Percentiles rank a stretch among this genome's conserved stretches.
Evolutionary conservation across 495 filamentous ascomycete species (phyloP).

Genomic region (Apiosordaria backusii): DNA sequence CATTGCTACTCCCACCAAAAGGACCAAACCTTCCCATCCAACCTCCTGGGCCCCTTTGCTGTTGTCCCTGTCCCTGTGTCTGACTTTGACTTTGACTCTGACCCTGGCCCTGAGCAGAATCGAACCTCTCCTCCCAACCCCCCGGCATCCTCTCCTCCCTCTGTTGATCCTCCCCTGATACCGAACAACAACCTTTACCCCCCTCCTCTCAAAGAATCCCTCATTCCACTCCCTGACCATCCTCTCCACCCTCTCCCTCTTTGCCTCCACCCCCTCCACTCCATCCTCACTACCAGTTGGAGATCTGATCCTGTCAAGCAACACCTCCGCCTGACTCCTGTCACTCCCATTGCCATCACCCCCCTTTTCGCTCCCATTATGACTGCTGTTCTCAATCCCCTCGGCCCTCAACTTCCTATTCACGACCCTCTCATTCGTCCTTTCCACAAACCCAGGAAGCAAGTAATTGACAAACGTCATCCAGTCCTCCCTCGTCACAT

Average conservation of each 20-base stretch:
- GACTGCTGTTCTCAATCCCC: slow-evolving; percentile 6
- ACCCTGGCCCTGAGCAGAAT: neutral
- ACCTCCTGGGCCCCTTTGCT: neutral
- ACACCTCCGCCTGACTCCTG: slow-evolving; percentile 32
- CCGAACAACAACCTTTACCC: slow-evolving; percentile 23
- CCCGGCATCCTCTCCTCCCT: neutral
- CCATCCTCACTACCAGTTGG: neutral
- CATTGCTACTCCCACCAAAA: neutral
- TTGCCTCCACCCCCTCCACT: neutral
- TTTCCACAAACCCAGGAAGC: slow-evolving; percentile 31
- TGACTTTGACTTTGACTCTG: neutral
- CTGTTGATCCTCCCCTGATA: neutral
- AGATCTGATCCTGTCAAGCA: neutral
- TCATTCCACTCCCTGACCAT: slow-evolving; percentile 51
- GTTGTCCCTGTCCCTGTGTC: neutral
- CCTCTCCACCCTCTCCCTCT: slow-evolving; percentile 25
- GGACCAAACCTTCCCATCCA: neutral
- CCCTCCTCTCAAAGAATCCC: slow-evolving; percentile 46
- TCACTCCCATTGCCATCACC: neutral
- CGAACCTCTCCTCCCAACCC: neutral
- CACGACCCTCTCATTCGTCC: slow-evolving; percentile 32
- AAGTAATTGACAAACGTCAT: slow-evolving; percentile 48
- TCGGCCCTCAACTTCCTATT: slow-evolving; percentile 38
- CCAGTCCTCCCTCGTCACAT: slow-evolving; percentile 46
- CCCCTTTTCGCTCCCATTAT: neutral